phyloP scores from a whole-genome alignment of 331 rosid species.

The Quercus tomentella region DNA sequence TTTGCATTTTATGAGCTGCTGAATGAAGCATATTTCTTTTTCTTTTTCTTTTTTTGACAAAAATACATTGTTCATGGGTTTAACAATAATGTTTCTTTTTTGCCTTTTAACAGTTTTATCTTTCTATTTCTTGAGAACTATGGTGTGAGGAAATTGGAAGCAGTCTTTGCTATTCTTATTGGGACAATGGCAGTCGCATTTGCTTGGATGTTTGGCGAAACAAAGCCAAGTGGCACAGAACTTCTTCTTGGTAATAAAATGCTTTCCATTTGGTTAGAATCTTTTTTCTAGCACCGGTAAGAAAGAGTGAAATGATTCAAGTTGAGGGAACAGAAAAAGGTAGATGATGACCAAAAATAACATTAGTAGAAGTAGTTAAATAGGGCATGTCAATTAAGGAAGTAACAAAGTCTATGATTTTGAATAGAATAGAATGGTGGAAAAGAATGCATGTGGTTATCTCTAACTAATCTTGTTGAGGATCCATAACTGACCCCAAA shows the following conservation, averaged over 20 bases:
- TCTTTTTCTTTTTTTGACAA: neutral
- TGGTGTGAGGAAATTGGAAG: constrained; percentile 96
- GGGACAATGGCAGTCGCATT: constrained; percentile 83
- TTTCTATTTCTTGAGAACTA: constrained; percentile 93
- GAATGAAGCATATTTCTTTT: neutral
- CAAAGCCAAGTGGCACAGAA: constrained; percentile 79
- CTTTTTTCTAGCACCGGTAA: neutral
- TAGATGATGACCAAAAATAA: too few relatives aligned
- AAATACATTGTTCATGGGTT: neutral
- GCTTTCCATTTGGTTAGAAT: constrained; percentile 4
- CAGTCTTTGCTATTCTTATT: constrained; percentile 87
- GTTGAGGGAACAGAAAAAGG: too few relatives aligned
- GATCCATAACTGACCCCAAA: too few relatives aligned
- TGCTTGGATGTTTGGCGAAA: constrained; percentile 98
- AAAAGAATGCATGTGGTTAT: too few relatives aligned
- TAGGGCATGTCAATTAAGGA: too few relatives aligned
- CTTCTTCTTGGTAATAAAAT: constrained; percentile 71
- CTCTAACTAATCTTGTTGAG: too few relatives aligned
- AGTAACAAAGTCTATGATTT: too few relatives aligned
- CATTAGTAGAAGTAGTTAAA: too few relatives aligned
- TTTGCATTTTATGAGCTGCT: neutral
- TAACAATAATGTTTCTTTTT: constrained; percentile 5
- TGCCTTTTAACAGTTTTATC: constrained; percentile 63
- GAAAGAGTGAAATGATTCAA: too few relatives aligned
- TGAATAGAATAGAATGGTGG: too few relatives aligned